Evolutionary conservation across 371 early-diverging fungal genomes (phyloP).

Genomic region (Actinomucor elegans): DNA sequence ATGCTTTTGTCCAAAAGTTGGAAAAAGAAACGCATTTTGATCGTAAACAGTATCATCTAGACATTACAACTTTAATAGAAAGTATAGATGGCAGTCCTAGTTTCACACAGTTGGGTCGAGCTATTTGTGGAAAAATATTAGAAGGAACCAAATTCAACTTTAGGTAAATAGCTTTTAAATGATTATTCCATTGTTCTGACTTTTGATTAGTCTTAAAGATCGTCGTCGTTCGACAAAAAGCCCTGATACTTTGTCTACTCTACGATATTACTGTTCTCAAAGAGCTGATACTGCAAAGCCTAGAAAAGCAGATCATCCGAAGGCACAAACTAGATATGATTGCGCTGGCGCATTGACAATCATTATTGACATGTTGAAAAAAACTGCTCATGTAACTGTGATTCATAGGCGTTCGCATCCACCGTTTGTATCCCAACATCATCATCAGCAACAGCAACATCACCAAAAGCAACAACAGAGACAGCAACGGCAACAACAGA

Average conservation of each 20-base stretch:
- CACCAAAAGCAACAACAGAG: conserved; percentile 6
- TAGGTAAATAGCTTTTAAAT: conserved; percentile 32
- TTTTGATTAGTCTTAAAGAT: conserved; percentile 41
- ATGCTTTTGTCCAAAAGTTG: conserved; percentile 35
- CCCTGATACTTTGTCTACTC: conserved; percentile 45
- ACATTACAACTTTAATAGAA: conserved; percentile 33
- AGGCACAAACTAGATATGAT: conserved; percentile 40
- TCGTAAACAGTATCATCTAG: conserved; percentile 39
- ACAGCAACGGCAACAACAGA: conserved; percentile 4
- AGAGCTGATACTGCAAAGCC: conserved; percentile 48
- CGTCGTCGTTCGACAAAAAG: conserved; percentile 47
- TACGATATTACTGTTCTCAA: conserved; percentile 53
- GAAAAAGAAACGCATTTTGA: conserved; percentile 43
- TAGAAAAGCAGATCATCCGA: conserved; percentile 46
- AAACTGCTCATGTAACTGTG: conserved; percentile 44
- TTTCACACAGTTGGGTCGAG: conserved; percentile 50
- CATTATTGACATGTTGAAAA: conserved; percentile 46
- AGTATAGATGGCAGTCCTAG: conserved; percentile 25
- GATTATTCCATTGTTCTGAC: not conserved
- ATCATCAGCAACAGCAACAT: conserved; percentile 28
- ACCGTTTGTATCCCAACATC: conserved; percentile 40
- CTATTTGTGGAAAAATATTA: conserved; percentile 44
- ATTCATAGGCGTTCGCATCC: conserved; percentile 50
- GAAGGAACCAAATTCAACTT: conserved; percentile 51
- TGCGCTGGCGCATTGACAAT: conserved; percentile 53